These are phyloP conservation scores for Kentomonas sorsogonicus DNA, from an alignment of 208 protist species.

Conservation along the genomic window DNA sequence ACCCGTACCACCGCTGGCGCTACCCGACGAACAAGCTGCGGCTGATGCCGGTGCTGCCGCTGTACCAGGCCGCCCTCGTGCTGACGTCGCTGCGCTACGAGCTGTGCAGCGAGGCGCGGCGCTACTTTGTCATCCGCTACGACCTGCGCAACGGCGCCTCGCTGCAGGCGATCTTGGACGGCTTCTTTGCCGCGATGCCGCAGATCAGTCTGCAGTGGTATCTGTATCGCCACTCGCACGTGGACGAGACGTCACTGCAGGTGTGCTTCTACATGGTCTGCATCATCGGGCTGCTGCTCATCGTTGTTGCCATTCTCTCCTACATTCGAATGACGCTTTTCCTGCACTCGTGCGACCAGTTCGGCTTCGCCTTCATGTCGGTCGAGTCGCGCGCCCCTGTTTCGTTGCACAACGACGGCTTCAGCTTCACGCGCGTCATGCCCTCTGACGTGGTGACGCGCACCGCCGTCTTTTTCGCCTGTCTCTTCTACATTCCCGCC, in stretches of 20 bases:
- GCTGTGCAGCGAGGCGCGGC: conserved; percentile 25
- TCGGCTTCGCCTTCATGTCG: conserved; percentile 58
- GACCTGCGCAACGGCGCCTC: conserved; percentile 70
- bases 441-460: conserved; percentile 21
- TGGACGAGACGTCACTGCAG: neutral
- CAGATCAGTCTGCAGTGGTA: conserved; percentile 75
- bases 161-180: conserved; percentile 52
- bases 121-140: conserved; percentile 77
- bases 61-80: conserved; percentile 71
- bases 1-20: conserved; percentile 50
- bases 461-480: conserved; percentile 15
- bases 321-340: conserved; percentile 46
- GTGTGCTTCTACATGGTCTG: conserved; percentile 46
- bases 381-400: neutral
- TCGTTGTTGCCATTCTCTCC: conserved; percentile 51
- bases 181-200: conserved; percentile 55
- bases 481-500: conserved; percentile 13
- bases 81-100: conserved; percentile 62
- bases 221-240: conserved; percentile 25
- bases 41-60: conserved; percentile 62
- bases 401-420: neutral
- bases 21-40: conserved; percentile 71
- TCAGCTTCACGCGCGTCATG: conserved; percentile 6
- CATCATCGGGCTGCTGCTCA: conserved; percentile 24
- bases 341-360: conserved; percentile 61